Evolutionary conservation across 129 eudicot species (phyloP).

Genomic region (Centaurea solstitialis): DNA sequence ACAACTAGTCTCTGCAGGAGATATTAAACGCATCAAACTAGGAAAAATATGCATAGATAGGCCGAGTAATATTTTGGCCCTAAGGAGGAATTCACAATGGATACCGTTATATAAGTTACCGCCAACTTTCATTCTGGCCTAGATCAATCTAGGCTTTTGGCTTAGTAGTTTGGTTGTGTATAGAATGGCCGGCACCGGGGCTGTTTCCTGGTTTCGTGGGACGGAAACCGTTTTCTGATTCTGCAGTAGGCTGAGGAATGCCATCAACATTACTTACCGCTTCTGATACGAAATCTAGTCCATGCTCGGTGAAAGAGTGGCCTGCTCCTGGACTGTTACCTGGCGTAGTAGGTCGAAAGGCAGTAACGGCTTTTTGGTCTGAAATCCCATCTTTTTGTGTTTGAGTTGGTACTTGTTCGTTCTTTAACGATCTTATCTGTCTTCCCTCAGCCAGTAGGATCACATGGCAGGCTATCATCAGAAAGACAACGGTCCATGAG

Average conservation of each 20-base stretch:
- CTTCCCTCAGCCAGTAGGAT: constrained; percentile 39
- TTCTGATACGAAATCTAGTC: constrained; percentile 11
- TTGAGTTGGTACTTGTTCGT: constrained; percentile 9
- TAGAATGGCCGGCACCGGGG: constrained; percentile 50
- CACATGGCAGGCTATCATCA: constrained; percentile 19
- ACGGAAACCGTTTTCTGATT: constrained; percentile 32
- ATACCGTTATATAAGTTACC: constrained; percentile 19
- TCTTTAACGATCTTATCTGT: constrained; percentile 28
- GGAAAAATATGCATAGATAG: background rate
- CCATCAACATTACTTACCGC: constrained; percentile 6
- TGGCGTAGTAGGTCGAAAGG: constrained; percentile 36
- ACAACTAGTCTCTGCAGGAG: background rate
- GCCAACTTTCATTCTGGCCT: constrained; percentile 4
- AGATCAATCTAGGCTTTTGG: constrained; percentile 30
- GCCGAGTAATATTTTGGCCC: background rate
- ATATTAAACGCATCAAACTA: background rate
- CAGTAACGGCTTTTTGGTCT: background rate
- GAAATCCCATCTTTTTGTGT: background rate
- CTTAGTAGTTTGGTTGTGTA: constrained; percentile 8
- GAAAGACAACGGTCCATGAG: constrained; percentile 20
- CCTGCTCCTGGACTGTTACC: constrained; percentile 54
- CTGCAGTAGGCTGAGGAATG: constrained; percentile 6
- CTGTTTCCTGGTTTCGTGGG: constrained; percentile 52
- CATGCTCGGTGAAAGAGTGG: constrained; percentile 30
- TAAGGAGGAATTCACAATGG: constrained; percentile 14